These are phyloP conservation scores for Obelidium mucronatum DNA, from an alignment of 192 early-diverging fungal species.

Conservation along the genomic window DNA sequence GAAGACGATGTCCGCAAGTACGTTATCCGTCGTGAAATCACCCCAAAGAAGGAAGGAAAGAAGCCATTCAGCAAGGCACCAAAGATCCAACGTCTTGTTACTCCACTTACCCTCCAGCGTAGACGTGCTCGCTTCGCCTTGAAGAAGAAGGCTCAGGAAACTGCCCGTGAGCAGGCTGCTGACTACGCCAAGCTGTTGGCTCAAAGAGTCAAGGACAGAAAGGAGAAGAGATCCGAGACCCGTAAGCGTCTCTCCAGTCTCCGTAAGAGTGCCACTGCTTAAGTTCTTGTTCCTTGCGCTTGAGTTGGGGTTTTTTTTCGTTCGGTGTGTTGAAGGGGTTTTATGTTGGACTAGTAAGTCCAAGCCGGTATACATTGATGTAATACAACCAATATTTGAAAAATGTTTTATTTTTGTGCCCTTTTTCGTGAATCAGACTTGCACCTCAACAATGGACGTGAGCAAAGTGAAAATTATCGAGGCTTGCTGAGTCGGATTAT, in stretches of 20 bases:
- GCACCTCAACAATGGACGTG: too few species aligned
- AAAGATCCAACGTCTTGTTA: conserved; percentile 99
- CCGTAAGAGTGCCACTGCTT: conserved; percentile 54
- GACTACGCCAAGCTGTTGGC: conserved; percentile 81
- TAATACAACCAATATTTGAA: too few species aligned
- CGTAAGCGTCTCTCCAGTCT: conserved; percentile 80
- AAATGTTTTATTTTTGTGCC: too few species aligned
- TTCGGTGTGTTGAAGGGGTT: too few species aligned
- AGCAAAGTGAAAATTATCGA: too few species aligned
- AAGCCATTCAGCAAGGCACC: conserved; percentile 96
- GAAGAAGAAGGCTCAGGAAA: conserved; percentile 85
- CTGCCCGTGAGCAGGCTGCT: conserved; percentile 80
- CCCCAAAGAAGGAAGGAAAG: conserved; percentile 82
- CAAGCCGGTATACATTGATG: too few species aligned
- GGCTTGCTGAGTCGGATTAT: too few species aligned
- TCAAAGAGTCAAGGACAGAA: conserved; percentile 94
- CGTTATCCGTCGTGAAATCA: conserved; percentile 97
- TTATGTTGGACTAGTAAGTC: too few species aligned
- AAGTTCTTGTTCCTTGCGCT: too few species aligned
- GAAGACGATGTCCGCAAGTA: conserved; percentile 99
- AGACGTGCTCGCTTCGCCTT: conserved; percentile 88
- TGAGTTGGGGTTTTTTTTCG: too few species aligned
- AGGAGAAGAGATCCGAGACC: conserved; percentile 79
- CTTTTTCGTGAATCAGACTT: too few species aligned
- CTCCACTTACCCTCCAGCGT: conserved; percentile 95